Percentiles rank a stretch among this genome's conserved stretches.
Conservation (phyloP, 169 alveolate species). For the Eimeria praecox region DNA sequence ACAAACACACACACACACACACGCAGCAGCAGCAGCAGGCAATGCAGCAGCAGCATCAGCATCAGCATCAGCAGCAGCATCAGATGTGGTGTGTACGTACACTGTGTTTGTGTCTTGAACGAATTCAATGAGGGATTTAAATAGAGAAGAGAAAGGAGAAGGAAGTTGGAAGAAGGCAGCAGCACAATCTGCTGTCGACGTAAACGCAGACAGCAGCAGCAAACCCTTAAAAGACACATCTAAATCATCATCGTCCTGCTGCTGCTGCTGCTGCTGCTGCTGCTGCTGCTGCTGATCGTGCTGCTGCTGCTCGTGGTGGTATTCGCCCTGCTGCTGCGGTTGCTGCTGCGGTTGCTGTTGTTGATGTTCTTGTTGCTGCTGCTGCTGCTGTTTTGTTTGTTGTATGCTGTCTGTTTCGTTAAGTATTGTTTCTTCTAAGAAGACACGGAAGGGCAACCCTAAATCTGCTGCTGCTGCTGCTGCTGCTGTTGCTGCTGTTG, state of each 20-base stretch:
- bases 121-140: conserved; percentile 28
- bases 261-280: conserved; percentile 40
- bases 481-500: too few relatives aligned
- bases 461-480: too few relatives aligned
- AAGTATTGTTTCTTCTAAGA: too few relatives aligned
- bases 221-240: conserved; percentile 26
- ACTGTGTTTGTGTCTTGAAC: conserved; percentile 50
- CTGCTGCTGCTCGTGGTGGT: conserved; percentile 19
- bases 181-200: conserved; percentile 73
- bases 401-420: too few relatives aligned
- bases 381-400: neutral
- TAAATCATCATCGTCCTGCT: neutral
- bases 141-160: neutral
- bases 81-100: neutral
- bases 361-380: neutral
- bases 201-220: conserved; percentile 70
- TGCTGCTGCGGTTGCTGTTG: conserved; percentile 10
- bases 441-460: too few relatives aligned
- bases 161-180: conserved; percentile 58
- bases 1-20: neutral
- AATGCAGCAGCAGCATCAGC: conserved; percentile 3
- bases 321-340: conserved; percentile 9
- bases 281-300: conserved; percentile 38
- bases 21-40: neutral
- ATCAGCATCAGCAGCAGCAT: neutral